A percentile compares a stretch with the other conserved stretches of the same genome.
Conservation (phyloP, 139 green algal genomes). For the Picochlorum costavermella region DNA sequence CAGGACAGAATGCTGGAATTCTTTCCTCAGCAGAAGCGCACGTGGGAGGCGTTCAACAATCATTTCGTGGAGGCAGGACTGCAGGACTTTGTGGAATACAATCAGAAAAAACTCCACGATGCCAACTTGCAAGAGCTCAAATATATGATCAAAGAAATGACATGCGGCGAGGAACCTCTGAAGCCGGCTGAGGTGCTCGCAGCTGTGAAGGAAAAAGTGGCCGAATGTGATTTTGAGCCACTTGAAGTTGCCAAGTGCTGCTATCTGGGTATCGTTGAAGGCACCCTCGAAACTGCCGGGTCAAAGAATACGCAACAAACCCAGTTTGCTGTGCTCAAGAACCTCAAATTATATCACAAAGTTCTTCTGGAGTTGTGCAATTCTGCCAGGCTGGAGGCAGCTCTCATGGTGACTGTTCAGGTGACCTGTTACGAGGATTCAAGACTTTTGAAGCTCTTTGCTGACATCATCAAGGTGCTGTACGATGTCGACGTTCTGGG, state of each 20-base stretch:
- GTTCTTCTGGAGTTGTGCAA: constrained; percentile 56
- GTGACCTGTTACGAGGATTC: constrained; percentile 94
- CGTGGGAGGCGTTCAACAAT: constrained; percentile 54
- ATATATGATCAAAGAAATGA: constrained; percentile 47
- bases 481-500: constrained; percentile 78
- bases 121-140: constrained; percentile 66
- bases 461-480: constrained; percentile 75
- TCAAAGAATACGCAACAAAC: constrained; percentile 89
- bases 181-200: constrained; percentile 39
- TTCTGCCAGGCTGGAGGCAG: constrained; percentile 67
- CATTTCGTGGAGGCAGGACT: constrained; percentile 71
- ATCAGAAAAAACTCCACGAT: constrained; percentile 71
- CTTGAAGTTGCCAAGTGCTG: constrained; percentile 12
- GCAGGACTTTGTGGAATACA: constrained; percentile 70
- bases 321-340: constrained; percentile 39
- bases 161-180: constrained; percentile 47
- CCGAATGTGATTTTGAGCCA: constrained; percentile 55
- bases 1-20: constrained; percentile 80
- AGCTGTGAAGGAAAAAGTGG: constrained; percentile 59
- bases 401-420: constrained; percentile 31
- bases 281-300: constrained; percentile 59
- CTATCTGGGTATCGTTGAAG: constrained; percentile 55
- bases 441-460: constrained; percentile 87
- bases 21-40: constrained; percentile 80
- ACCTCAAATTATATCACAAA: constrained; percentile 72